Evolutionary conservation across 2,329 filamentous ascomycete genomes (phyloP), one percentile per base, ranked within the genome.

Genomic region (Arthrobotrys megalospora): DNA sequence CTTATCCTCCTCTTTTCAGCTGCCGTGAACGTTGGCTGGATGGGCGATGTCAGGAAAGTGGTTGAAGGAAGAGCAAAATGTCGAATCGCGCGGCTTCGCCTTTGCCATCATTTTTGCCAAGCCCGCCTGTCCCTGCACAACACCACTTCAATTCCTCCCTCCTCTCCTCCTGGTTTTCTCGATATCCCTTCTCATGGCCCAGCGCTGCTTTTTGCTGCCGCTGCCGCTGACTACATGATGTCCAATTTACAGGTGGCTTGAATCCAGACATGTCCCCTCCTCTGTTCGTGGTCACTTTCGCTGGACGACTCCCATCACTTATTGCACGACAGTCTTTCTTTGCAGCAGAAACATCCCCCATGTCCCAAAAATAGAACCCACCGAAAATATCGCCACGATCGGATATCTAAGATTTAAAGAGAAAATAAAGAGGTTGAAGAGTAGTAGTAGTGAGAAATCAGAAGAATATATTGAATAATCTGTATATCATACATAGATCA

Each of bases 401-500:
- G 32, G 65, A 43, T 38, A 19, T 65, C 66, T 66, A 60, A 66
- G 48, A 60, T 55, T 60, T 60, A 34, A 16, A 45, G n/a, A 45
- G 6, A 6, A 45, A 45, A 45, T 45, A 16, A 45, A 45, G 12
- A n/a, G 12, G n/a, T 11, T n/a, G n/a, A 45, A 45, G 41, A 36
- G 53, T 41, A 45, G 43, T 34, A 62, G 45, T n/a, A 68, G 41
- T 45, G 41, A 36, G 24, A 63, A 53, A 43, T 21, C 24, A 38
- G 53, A 62, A 78, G 47, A 67, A 68, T 78, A 68, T 36, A 78
- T 78, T 78, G 58, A 77, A 64, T 70, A 71, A 53, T 78, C 60
- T 78, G 73, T 62, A 32, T 78, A 78, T 53, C 36, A 62, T 78
- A 78, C 75, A 78, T 78, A 53, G 43, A 77, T 72, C 67, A 67